A percentile compares a stretch with the other conserved stretches of the same genome.
phyloP scores from a whole-genome alignment of 2,329 filamentous ascomycete species.

The Fusarium sacchari region DNA sequence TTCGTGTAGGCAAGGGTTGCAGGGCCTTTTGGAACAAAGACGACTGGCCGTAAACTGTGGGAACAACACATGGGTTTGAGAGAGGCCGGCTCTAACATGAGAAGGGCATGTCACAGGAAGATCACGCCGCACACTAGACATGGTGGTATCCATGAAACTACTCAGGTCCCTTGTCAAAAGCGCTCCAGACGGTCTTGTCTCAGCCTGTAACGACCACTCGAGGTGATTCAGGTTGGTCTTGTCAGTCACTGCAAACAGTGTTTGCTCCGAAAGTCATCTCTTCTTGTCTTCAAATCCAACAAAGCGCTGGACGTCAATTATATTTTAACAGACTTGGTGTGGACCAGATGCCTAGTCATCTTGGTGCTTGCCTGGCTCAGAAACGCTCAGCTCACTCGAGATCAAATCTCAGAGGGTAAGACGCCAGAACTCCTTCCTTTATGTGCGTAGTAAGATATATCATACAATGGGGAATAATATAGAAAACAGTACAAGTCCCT shows the following conservation, averaged over 20 bases:
- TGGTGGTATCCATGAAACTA: conserved; percentile 1
- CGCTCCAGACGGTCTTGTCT: background rate
- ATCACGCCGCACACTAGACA: conserved; percentile 4
- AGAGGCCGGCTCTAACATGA: background rate
- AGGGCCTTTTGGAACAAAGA: conserved; percentile 7
- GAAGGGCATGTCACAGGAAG: background rate
- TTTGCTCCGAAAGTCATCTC: background rate
- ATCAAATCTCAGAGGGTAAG: background rate
- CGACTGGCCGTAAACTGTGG: background rate
- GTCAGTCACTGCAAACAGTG: background rate
- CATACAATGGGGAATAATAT: conserved; percentile 26
- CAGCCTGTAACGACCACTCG: background rate
- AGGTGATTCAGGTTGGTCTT: background rate
- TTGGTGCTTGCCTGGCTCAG: conserved; percentile 9
- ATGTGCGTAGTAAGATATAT: conserved; percentile 30
- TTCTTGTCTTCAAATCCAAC: conserved; percentile 18
- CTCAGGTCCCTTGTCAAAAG: background rate
- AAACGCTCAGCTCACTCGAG: conserved; percentile 17
- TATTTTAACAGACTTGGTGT: conserved; percentile 25
- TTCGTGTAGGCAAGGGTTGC: conserved; percentile 8
- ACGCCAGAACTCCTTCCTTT: conserved; percentile 28
- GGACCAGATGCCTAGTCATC: conserved; percentile 25
- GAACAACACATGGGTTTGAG: conserved; percentile 1
- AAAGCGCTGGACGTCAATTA: conserved; percentile 8
- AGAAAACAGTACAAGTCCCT: conserved; percentile 12